Evolutionary conservation across 768 basidiomycete species (phyloP).

Genomic region (Kwoniella sp.): DNA sequence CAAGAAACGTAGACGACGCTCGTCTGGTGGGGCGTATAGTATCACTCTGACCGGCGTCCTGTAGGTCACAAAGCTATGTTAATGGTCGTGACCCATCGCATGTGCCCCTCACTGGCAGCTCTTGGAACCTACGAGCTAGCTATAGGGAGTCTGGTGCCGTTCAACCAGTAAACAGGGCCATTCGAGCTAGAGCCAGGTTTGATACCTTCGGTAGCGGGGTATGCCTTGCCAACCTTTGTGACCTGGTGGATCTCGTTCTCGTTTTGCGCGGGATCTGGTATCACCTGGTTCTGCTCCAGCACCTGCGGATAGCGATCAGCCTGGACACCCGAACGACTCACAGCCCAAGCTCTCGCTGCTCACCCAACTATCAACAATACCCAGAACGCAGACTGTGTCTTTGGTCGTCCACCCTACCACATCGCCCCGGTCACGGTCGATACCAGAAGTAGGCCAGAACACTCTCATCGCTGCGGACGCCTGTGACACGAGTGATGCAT

Average conservation of each 20-base stretch:
- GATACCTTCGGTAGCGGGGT: background rate
- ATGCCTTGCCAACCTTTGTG: background rate
- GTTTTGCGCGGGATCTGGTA: too few species aligned
- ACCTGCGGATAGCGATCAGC: background rate
- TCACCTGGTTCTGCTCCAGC: too few species aligned
- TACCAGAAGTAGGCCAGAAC: constrained; percentile 24
- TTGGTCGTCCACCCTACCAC: constrained; percentile 24
- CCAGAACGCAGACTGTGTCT: constrained; percentile 18
- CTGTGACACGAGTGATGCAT: background rate
- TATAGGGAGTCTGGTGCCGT: background rate
- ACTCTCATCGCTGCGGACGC: constrained; percentile 26
- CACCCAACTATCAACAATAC: constrained; percentile 26
- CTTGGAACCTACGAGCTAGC: constrained; percentile 10
- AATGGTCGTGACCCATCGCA: background rate
- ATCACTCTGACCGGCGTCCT: constrained; percentile 46
- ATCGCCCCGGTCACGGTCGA: constrained; percentile 2
- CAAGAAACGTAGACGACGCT: constrained; percentile 64
- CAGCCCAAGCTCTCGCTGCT: background rate
- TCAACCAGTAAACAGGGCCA: constrained; percentile 3
- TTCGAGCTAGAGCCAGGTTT: too few species aligned
- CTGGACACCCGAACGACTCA: background rate
- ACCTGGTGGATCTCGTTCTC: background rate
- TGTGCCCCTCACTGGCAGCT: too few species aligned
- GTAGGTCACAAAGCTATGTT: background rate
- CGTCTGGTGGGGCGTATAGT: constrained; percentile 58